phyloP scores from a whole-genome alignment of 345 rosid genomes.

The Ailanthus altissimus region DNA sequence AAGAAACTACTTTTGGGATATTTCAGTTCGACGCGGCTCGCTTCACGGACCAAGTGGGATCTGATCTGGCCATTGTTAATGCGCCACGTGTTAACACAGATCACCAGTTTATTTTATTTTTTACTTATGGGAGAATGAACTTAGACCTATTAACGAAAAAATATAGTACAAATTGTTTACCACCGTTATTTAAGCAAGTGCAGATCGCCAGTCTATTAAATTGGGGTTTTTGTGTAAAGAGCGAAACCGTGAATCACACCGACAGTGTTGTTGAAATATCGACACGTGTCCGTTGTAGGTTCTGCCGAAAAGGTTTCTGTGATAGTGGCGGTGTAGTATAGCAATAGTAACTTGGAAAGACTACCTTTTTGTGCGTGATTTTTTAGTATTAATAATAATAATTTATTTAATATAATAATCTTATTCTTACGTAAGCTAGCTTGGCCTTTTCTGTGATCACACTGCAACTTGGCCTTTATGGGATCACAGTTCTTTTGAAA shows the following conservation, averaged over 20 bases:
- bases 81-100: constrained; percentile 28
- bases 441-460: not conserved
- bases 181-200: too few species aligned
- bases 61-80: constrained; percentile 18
- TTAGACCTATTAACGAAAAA: too few species aligned
- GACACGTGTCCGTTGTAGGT: constrained; percentile 20
- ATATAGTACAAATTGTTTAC: too few species aligned
- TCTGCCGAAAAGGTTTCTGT: not conserved
- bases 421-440: not conserved
- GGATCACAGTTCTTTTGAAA: not conserved
- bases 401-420: not conserved
- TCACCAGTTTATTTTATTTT: too few species aligned
- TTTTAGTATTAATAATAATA: not conserved
- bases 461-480: not conserved
- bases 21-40: constrained; percentile 27
- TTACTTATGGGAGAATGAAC: too few species aligned
- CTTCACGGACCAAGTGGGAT: constrained; percentile 30
- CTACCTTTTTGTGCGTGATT: not conserved
- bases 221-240: not conserved
- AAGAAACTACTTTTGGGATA: not conserved
- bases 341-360: not conserved
- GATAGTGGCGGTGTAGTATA: not conserved
- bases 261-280: not conserved
- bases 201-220: too few species aligned
- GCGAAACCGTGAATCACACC: constrained; percentile 30